phyloP scores from a whole-genome alignment of 768 basidiomycete species.

The Ramaria rubella region DNA sequence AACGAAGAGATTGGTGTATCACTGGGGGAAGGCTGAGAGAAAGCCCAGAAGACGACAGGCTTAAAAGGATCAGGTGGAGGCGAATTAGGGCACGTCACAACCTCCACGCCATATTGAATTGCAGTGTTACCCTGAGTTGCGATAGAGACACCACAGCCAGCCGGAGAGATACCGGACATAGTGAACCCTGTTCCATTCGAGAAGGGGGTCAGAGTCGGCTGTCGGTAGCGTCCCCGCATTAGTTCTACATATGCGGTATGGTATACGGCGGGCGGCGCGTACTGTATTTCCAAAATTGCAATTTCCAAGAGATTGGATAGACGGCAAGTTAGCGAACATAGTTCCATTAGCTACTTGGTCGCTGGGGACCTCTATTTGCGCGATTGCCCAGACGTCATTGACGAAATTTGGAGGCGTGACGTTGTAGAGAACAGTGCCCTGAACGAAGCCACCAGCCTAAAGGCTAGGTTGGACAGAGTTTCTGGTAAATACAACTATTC shows the following conservation, averaged over 20 bases:
- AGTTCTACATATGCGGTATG: not conserved
- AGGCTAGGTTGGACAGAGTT: slow-evolving; percentile 16
- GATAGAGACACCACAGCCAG: slow-evolving; percentile 3
- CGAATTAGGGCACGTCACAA: not conserved
- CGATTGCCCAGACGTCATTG: slow-evolving; percentile 39
- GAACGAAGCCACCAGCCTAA: slow-evolving; percentile 49
- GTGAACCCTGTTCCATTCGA: not conserved
- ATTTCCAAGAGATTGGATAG: slow-evolving; percentile 37
- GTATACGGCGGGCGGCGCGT: slow-evolving; percentile 7
- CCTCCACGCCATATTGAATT: slow-evolving; percentile 4
- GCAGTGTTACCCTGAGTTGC: not conserved
- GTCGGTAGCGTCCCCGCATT: not conserved
- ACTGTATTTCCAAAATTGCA: slow-evolving; percentile 36
- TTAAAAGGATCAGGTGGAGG: slow-evolving; percentile 30
- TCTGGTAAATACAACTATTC: not conserved
- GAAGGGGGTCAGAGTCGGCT: not conserved
- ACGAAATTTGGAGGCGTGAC: slow-evolving; percentile 42
- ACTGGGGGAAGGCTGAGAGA: slow-evolving; percentile 32
- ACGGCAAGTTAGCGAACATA: slow-evolving; percentile 42
- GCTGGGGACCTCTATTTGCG: slow-evolving; percentile 36
- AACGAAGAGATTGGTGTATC: slow-evolving; percentile 36
- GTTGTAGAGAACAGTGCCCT: slow-evolving; percentile 41
- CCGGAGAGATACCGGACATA: not conserved
- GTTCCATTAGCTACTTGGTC: slow-evolving; percentile 42
- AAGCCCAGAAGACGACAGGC: slow-evolving; percentile 55